Conservation (phyloP, 192 early-diverging fungal genomes). For the Allomyces macrogynus region DNA sequence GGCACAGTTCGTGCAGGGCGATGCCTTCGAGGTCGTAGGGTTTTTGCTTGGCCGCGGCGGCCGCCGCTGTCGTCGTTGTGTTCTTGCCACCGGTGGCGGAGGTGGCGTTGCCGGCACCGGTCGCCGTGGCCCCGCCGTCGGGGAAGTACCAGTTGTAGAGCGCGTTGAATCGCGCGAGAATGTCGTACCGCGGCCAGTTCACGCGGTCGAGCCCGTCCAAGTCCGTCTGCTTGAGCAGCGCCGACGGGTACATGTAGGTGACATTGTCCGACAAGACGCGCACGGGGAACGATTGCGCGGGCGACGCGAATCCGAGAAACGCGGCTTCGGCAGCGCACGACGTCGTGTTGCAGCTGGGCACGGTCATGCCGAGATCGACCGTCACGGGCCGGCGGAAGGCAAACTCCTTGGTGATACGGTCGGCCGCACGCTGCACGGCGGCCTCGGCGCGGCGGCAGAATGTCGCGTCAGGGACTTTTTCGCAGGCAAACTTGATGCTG, state of each 20-base stretch:
- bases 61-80: neutral
- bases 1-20: neutral
- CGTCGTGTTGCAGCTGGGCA: neutral
- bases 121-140: neutral
- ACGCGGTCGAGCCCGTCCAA: neutral
- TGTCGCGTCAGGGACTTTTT: neutral
- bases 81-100: no score
- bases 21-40: neutral
- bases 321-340: neutral
- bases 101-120: no score
- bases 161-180: neutral
- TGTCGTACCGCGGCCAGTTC: neutral
- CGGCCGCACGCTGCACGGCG: neutral
- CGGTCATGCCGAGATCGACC: neutral
- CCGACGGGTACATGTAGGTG: neutral
- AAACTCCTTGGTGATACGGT: neutral
- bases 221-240: neutral
- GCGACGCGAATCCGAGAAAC: neutral
- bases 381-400: neutral
- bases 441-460: neutral
- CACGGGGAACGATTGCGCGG: neutral
- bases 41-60: neutral
- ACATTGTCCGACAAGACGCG: neutral
- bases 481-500: neutral
- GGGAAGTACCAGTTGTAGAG: neutral